Percentiles rank a stretch among this genome's conserved stretches.
These are phyloP conservation scores for Fragilaria radians DNA, from an alignment of 108 stramenopile species.

Conservation along the genomic window DNA sequence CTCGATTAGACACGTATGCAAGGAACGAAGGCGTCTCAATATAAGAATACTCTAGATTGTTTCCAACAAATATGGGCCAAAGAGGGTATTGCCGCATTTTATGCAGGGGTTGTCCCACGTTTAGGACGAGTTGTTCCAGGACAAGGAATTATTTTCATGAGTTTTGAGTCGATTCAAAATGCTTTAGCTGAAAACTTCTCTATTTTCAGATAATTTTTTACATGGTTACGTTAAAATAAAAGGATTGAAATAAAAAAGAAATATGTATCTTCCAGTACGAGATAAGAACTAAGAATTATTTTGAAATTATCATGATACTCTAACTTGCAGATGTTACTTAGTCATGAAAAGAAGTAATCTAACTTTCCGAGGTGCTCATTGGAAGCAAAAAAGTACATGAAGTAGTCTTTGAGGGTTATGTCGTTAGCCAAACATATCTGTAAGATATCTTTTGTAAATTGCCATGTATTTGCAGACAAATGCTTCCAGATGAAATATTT, in stretches of 20 bases:
- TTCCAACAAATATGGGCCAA: slow-evolving; percentile 78
- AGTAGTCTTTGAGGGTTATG: not conserved
- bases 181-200: slow-evolving; percentile 44
- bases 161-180: slow-evolving; percentile 88
- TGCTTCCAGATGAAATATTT: slow-evolving; percentile 98
- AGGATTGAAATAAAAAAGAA: not conserved
- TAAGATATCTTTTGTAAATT: slow-evolving; percentile 90
- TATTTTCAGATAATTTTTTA: slow-evolving; percentile 38
- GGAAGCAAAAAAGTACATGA: too few relatives aligned
- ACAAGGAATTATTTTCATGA: slow-evolving; percentile 98
- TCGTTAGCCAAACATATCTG: slow-evolving; percentile 70
- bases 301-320: too few relatives aligned
- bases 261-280: not conserved
- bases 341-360: too few relatives aligned
- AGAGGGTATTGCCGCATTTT: slow-evolving; percentile 90
- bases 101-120: slow-evolving; percentile 92
- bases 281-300: not conserved
- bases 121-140: slow-evolving; percentile 92
- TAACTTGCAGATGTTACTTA: too few relatives aligned
- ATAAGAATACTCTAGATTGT: slow-evolving; percentile 86
- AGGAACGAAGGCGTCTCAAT: slow-evolving; percentile 84
- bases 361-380: too few relatives aligned
- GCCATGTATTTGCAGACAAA: slow-evolving; percentile 98
- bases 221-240: not conserved
- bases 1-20: slow-evolving; percentile 89